A percentile compares a stretch with the other conserved stretches of the same genome.
Conservation (phyloP, 2,329 filamentous ascomycete genomes). For the Talaromyces sp. region DNA sequence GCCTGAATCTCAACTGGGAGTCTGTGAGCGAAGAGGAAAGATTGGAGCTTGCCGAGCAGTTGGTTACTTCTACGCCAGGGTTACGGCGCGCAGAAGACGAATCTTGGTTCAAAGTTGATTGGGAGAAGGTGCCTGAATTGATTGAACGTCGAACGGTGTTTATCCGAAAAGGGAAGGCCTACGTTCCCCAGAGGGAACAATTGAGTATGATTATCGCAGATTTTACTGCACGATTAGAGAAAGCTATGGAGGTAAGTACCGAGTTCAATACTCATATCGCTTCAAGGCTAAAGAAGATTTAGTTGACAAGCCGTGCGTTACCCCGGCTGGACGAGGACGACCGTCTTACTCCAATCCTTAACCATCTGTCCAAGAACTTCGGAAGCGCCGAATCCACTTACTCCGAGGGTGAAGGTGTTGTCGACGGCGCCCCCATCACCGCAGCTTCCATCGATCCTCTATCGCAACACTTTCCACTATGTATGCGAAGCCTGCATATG, state of each 20-base stretch:
- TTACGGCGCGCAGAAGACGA: constrained; percentile 63
- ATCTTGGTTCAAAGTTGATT: constrained; percentile 93
- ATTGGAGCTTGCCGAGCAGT: constrained; percentile 57
- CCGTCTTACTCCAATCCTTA: constrained; percentile 68
- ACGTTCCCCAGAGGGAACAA: constrained; percentile 82
- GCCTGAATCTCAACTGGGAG: constrained; percentile 78
- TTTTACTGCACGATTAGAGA: constrained; percentile 73
- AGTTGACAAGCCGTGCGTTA: constrained; percentile 84
- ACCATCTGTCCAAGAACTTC: constrained; percentile 92
- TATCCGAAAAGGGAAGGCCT: constrained; percentile 76
- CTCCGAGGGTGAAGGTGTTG: constrained; percentile 57
- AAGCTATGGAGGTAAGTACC: constrained; percentile 66
- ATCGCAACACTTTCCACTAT: constrained; percentile 78
- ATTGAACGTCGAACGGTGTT: constrained; percentile 75
- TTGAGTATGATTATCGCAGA: constrained; percentile 83
- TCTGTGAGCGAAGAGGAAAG: constrained; percentile 74
- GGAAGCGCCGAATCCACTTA: constrained; percentile 84
- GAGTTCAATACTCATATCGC: constrained; percentile 9
- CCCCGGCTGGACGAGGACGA: constrained; percentile 95
- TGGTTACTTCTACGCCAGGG: constrained; percentile 54
- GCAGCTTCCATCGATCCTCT: constrained; percentile 75
- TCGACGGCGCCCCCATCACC: constrained; percentile 67
- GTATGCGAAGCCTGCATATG: constrained; percentile 88
- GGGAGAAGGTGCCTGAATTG: constrained; percentile 85
- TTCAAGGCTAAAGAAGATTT: neutral